phyloP scores from a whole-genome alignment of 352 stramenopile species.

The Phytopythium oedochilum region DNA sequence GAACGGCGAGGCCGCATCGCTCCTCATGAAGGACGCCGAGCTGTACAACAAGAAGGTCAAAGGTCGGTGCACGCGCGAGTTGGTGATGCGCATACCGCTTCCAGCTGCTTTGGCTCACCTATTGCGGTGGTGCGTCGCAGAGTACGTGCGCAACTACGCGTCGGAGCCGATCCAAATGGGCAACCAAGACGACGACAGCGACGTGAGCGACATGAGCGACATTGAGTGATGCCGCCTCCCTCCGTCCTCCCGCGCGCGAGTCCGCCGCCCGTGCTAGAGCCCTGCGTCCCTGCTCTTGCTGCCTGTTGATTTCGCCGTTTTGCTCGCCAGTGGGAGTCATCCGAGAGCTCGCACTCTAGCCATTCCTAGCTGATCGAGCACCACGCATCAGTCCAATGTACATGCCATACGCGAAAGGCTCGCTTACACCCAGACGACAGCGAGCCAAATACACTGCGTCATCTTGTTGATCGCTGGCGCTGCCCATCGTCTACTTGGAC shows the following conservation, averaged over 20 bases:
- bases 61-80: too few relatives aligned
- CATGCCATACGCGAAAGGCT: background rate
- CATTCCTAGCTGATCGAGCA: too few relatives aligned
- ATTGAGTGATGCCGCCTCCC: constrained; percentile 35
- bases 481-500: constrained; percentile 41
- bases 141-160: constrained; percentile 77
- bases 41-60: constrained; percentile 88
- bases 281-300: constrained; percentile 1
- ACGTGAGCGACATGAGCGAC: constrained; percentile 86
- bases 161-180: constrained; percentile 77
- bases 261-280: background rate
- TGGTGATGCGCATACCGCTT: too few relatives aligned
- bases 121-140: too few relatives aligned
- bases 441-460: constrained; percentile 1
- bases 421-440: background rate
- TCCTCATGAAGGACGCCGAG: constrained; percentile 87
- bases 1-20: constrained; percentile 86
- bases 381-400: background rate
- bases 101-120: too few relatives aligned
- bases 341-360: background rate
- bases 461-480: background rate
- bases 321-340: constrained; percentile 7
- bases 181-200: constrained; percentile 63
- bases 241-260: background rate
- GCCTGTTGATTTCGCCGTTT: constrained; percentile 12